A percentile compares a stretch with the other conserved stretches of the same genome.
phyloP scores from a whole-genome alignment of 352 stramenopile genomes.

The Aphanomyces cochlioides region DNA sequence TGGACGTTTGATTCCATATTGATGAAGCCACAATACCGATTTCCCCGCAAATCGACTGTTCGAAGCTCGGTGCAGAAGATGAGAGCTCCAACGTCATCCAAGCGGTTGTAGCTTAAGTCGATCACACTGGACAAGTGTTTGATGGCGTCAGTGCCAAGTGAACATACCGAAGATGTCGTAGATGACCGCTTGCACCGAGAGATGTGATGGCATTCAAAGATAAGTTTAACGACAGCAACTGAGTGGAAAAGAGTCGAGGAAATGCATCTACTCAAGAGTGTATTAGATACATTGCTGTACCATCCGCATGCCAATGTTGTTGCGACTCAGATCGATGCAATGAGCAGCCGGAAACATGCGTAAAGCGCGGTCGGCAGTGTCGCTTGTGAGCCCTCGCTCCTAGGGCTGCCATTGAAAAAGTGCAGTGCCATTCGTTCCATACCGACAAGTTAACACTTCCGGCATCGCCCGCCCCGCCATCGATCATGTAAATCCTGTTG shows the following conservation, averaged over 20 bases:
- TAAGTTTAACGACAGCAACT: neutral
- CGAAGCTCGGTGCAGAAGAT: conserved; percentile 8
- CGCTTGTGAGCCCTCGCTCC: conserved; percentile 14
- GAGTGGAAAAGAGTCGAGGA: neutral
- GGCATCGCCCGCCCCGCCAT: neutral
- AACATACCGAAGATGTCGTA: conserved; percentile 10
- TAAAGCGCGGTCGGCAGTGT: conserved; percentile 2
- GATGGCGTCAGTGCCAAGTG: neutral
- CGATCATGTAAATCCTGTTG: neutral
- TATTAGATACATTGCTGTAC: neutral
- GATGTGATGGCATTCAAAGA: neutral
- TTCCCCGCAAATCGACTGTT: neutral
- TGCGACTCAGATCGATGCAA: conserved; percentile 6
- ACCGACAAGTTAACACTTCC: neutral
- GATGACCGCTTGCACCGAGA: neutral
- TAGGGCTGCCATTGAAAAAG: neutral
- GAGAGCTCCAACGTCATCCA: conserved; percentile 4
- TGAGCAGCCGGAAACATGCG: neutral
- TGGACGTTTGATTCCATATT: neutral
- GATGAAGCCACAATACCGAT: no score
- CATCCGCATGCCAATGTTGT: neutral
- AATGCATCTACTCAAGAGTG: neutral
- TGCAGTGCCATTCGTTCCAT: neutral
- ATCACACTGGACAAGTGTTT: neutral
- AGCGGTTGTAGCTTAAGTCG: conserved; percentile 18